Conservation (phyloP, 306 rosid species). For the Prunus fruticosa region DNA sequence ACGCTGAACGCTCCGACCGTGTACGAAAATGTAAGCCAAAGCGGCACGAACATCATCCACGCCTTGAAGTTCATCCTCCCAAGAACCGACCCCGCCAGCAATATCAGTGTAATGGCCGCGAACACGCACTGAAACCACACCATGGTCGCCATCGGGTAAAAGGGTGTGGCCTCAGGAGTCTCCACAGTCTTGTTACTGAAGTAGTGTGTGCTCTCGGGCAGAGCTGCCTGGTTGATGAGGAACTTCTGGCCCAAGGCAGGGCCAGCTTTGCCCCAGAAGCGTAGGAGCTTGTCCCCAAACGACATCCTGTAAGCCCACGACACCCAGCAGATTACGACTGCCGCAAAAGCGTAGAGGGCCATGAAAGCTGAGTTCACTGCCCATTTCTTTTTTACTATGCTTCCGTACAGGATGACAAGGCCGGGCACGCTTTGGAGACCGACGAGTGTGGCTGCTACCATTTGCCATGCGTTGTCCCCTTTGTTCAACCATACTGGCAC, state of each 20-base stretch:
- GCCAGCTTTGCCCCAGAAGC: slow-evolving; percentile 15
- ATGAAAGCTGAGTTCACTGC: slow-evolving; percentile 38
- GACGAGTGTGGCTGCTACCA: slow-evolving; percentile 53
- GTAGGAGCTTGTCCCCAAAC: slow-evolving; percentile 18
- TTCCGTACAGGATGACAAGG: slow-evolving; percentile 54
- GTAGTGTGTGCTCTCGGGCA: background rate
- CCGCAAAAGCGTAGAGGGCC: slow-evolving; percentile 26
- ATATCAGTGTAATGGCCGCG: slow-evolving; percentile 9
- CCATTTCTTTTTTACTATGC: slow-evolving; percentile 65
- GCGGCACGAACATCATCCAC: slow-evolving; percentile 28
- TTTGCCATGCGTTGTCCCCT: slow-evolving; percentile 72
- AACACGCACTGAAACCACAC: slow-evolving; percentile 16
- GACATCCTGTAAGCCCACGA: slow-evolving; percentile 23
- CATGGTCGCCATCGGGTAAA: slow-evolving; percentile 10
- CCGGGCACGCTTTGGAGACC: slow-evolving; percentile 70
- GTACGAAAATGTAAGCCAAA: slow-evolving; percentile 22
- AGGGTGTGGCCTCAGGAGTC: background rate
- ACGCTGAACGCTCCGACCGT: slow-evolving; percentile 16
- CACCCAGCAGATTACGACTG: slow-evolving; percentile 20
- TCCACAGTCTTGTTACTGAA: background rate
- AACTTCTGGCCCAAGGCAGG: slow-evolving; percentile 9
- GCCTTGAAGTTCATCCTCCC: slow-evolving; percentile 28
- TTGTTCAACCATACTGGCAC: slow-evolving; percentile 63
- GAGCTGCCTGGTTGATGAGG: slow-evolving; percentile 5
- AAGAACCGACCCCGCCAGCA: slow-evolving; percentile 20